A percentile compares a stretch with the other conserved stretches of the same genome.
These are phyloP conservation scores for Penicillium sp. DNA, from an alignment of 2,329 filamentous ascomycete species.

Conservation along the genomic window DNA sequence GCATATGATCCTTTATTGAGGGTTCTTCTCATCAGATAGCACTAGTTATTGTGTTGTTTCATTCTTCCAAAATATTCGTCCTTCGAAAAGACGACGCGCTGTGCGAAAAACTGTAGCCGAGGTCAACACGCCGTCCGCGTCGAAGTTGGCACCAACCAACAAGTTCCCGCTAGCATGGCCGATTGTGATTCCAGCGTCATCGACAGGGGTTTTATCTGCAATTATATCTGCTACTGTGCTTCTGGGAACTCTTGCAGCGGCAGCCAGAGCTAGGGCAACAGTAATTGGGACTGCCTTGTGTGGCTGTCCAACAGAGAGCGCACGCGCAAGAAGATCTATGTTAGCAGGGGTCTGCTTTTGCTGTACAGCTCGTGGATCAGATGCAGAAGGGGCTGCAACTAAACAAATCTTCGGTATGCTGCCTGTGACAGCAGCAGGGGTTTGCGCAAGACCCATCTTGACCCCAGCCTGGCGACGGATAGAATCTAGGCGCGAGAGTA, in stretches of 20 bases:
- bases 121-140: slow-evolving; percentile 33
- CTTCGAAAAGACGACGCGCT: slow-evolving; percentile 50
- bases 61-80: slow-evolving; percentile 43
- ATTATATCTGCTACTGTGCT: slow-evolving; percentile 39
- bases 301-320: slow-evolving; percentile 56
- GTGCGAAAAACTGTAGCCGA: slow-evolving; percentile 49
- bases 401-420: slow-evolving; percentile 63
- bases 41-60: not conserved
- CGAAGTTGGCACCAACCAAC: slow-evolving; percentile 44
- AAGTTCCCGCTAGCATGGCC: slow-evolving; percentile 50
- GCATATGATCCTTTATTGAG: too few relatives aligned
- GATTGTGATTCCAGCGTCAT: slow-evolving; percentile 39
- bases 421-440: slow-evolving; percentile 49
- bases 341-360: slow-evolving; percentile 34
- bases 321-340: slow-evolving; percentile 46
- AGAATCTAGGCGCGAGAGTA: slow-evolving; percentile 52
- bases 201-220: slow-evolving; percentile 22
- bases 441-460: slow-evolving; percentile 58
- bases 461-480: slow-evolving; percentile 59
- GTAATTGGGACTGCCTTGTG: slow-evolving; percentile 58
- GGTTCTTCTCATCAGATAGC: too few relatives aligned
- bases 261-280: slow-evolving; percentile 51
- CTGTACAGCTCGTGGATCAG: slow-evolving; percentile 8
- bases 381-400: slow-evolving; percentile 39
- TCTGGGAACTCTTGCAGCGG: slow-evolving; percentile 48